phyloP scores from a whole-genome alignment of 2,329 filamentous ascomycete genomes.

The Sclerotinia minor region DNA sequence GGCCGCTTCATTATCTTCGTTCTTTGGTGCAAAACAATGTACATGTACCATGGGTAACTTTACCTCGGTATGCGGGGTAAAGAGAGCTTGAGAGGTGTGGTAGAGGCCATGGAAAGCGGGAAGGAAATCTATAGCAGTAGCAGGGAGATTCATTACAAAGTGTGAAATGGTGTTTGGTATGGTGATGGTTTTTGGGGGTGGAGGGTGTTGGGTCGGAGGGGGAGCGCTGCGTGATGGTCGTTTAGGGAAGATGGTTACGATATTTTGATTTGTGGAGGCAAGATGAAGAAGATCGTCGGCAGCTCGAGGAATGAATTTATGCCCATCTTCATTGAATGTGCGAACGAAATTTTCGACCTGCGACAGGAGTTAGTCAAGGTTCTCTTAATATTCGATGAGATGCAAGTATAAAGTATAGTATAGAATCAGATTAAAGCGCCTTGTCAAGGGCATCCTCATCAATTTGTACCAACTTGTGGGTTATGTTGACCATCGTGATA shows the following conservation, averaged over 20 bases:
- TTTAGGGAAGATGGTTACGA: constrained; percentile 51
- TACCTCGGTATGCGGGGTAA: constrained; percentile 57
- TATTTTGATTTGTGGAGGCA: constrained; percentile 52
- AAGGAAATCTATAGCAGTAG: constrained; percentile 83
- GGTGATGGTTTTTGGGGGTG: constrained; percentile 47
- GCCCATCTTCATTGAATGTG: constrained; percentile 79
- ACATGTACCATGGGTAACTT: constrained; percentile 82
- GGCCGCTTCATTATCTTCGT: constrained; percentile 67
- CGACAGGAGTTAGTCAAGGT: constrained; percentile 19
- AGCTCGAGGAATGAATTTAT: constrained; percentile 73
- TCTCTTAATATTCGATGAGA: neutral
- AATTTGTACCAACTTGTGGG: constrained; percentile 27
- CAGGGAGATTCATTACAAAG: constrained; percentile 97
- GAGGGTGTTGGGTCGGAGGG: constrained; percentile 38
- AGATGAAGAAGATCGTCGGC: constrained; percentile 60
- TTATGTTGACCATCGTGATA: constrained; percentile 35
- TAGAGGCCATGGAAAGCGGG: constrained; percentile 77
- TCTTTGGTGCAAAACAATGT: constrained; percentile 91
- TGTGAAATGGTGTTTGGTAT: constrained; percentile 81
- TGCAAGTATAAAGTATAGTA: neutral
- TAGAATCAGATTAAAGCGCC: constrained; percentile 30
- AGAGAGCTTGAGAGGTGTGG: constrained; percentile 65
- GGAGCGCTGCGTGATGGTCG: constrained; percentile 32
- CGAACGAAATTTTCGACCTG: constrained; percentile 68
- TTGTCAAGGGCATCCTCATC: constrained; percentile 30